These are phyloP conservation scores for Dalbergia cochinchinensis DNA, from an alignment of 306 rosid species.

Conservation along the genomic window DNA sequence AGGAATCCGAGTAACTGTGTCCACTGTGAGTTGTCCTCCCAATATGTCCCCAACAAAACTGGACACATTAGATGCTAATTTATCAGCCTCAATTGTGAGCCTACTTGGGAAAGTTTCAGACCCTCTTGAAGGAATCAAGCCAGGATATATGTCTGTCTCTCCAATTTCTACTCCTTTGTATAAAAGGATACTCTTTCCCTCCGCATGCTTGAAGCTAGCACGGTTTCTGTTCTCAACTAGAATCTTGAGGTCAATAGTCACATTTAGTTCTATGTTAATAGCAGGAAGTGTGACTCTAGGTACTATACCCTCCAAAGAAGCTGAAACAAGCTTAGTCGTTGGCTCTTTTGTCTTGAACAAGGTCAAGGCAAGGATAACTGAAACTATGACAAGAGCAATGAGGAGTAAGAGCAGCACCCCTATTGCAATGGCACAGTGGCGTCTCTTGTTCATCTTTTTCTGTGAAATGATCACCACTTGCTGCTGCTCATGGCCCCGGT, in stretches of 20 bases:
- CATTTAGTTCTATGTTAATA: constrained; percentile 55
- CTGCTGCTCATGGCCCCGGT: constrained; percentile 19
- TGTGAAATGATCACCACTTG: constrained; percentile 43
- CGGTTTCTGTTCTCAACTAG: constrained; percentile 60
- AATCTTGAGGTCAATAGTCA: constrained; percentile 59
- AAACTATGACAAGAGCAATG: constrained; percentile 42
- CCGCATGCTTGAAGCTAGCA: constrained; percentile 63
- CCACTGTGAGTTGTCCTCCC: constrained; percentile 55
- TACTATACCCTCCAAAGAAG: constrained; percentile 59
- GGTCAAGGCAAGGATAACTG: constrained; percentile 59
- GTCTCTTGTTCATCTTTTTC: constrained; percentile 29
- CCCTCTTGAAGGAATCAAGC: constrained; percentile 60
- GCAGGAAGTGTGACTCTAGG: constrained; percentile 60
- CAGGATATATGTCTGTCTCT: constrained; percentile 58
- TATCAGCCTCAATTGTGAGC: constrained; percentile 62
- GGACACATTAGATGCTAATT: constrained; percentile 43
- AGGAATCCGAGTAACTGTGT: constrained; percentile 54
- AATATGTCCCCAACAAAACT: constrained; percentile 51
- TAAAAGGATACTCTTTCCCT: constrained; percentile 55
- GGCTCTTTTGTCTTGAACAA: constrained; percentile 66
- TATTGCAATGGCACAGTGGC: constrained; percentile 37
- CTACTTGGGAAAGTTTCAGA: constrained; percentile 48
- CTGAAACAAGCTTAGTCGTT: constrained; percentile 48
- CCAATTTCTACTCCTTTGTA: constrained; percentile 61
- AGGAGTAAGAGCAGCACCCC: constrained; percentile 42